These are phyloP conservation scores for Ampelocalamus luodianensis DNA, from an alignment of 176 grass and related monocot genomes.

Conservation along the genomic window DNA sequence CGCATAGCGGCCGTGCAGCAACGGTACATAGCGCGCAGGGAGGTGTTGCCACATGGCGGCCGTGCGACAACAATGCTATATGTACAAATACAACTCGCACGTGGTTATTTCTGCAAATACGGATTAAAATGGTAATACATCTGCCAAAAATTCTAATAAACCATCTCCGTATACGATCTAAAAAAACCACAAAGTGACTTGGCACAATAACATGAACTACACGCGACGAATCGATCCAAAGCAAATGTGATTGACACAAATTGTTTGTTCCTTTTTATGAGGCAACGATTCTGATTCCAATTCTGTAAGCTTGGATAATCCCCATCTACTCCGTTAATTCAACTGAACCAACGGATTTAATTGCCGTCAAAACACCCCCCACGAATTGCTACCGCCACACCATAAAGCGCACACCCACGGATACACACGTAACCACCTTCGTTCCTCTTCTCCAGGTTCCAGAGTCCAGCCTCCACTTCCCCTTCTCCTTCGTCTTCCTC, in stretches of 20 bases:
- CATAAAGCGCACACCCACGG: neutral
- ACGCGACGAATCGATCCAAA: neutral
- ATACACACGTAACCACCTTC: constrained; percentile 13
- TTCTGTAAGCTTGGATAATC: too few relatives aligned
- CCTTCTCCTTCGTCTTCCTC: constrained; percentile 39
- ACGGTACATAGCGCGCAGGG: too few relatives aligned
- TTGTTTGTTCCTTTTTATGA: neutral
- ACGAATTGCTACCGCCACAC: neutral
- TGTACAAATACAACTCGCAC: too few relatives aligned
- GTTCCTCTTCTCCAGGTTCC: neutral
- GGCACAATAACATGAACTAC: neutral
- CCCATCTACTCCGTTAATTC: too few relatives aligned
- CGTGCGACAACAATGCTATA: too few relatives aligned
- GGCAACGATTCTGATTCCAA: neutral
- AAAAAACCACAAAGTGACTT: neutral
- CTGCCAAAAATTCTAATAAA: too few relatives aligned
- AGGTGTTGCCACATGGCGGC: too few relatives aligned
- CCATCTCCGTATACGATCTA: too few relatives aligned
- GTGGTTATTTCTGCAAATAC: too few relatives aligned
- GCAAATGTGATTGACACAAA: neutral
- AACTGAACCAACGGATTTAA: too few relatives aligned
- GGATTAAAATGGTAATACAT: too few relatives aligned
- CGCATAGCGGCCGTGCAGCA: too few relatives aligned
- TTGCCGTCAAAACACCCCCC: neutral
- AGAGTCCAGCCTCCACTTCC: constrained; percentile 12